Percentiles rank a stretch among this genome's conserved stretches.
These are phyloP conservation scores for Typha latifolia DNA, from an alignment of 176 grass and related monocot genomes.

Conservation along the genomic window DNA sequence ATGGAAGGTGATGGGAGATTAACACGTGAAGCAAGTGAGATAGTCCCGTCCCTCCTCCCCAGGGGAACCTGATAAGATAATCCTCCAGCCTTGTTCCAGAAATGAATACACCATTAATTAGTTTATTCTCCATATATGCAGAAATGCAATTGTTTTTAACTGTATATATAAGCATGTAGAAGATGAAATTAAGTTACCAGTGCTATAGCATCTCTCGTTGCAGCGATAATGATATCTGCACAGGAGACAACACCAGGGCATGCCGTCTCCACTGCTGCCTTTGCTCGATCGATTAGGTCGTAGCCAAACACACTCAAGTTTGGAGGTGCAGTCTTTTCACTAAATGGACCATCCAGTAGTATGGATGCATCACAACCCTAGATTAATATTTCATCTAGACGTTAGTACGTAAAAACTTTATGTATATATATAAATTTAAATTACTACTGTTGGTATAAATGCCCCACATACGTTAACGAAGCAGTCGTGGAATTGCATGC, in stretches of 20 bases:
- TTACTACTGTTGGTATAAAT: neutral
- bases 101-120: neutral
- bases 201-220: constrained; percentile 51
- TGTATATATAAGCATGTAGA: neutral
- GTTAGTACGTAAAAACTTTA: neutral
- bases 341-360: constrained; percentile 39
- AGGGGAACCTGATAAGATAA: constrained; percentile 25
- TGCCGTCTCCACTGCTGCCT: constrained; percentile 33
- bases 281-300: constrained; percentile 69
- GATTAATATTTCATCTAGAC: neutral
- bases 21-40: constrained; percentile 6
- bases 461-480: constrained; percentile 34
- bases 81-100: constrained; percentile 24
- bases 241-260: constrained; percentile 68
- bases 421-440: no score
- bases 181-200: constrained; percentile 26
- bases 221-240: constrained; percentile 63
- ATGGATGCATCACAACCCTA: constrained; percentile 86
- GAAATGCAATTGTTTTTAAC: no score
- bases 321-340: constrained; percentile 64
- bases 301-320: constrained; percentile 62
- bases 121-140: no score
- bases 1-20: constrained; percentile 11
- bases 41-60: constrained; percentile 24
- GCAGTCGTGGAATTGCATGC: constrained; percentile 37